These are phyloP conservation scores for Saccharomycopsis olivae DNA, from an alignment of 805 yeast species.

Conservation along the genomic window DNA sequence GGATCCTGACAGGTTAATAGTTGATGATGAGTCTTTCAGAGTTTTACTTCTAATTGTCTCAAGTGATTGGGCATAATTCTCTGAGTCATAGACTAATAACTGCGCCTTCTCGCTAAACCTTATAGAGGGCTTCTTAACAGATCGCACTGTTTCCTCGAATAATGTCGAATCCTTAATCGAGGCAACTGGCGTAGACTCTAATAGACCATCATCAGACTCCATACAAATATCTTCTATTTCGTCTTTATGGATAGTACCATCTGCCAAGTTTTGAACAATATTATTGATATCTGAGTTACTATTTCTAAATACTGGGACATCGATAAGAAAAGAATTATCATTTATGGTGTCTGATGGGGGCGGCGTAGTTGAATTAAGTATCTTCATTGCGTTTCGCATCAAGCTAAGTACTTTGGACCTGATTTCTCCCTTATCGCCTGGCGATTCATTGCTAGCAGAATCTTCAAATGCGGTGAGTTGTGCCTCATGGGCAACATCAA, in stretches of 20 bases:
- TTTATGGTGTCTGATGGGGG: not conserved
- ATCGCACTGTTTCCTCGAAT: not conserved
- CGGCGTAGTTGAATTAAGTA: not conserved
- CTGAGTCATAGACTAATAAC: conserved; percentile 12
- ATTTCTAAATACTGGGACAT: conserved; percentile 16
- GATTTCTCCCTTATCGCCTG: no score
- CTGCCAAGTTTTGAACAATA: conserved; percentile 6
- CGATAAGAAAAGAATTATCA: conserved; percentile 1
- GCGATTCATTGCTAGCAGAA: no score
- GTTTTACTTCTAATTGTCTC: not conserved
- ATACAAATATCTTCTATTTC: not conserved
- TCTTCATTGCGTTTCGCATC: not conserved
- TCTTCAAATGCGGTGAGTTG: no score
- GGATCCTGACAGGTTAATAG: not conserved
- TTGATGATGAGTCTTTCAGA: not conserved
- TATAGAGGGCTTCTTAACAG: conserved; percentile 5
- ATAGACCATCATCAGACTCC: no score
- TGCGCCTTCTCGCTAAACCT: conserved; percentile 13
- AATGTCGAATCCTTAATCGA: conserved; percentile 3
- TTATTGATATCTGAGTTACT: conserved; percentile 2
- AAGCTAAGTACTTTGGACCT: not conserved
- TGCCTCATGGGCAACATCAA: no score
- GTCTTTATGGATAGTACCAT: conserved; percentile 6
- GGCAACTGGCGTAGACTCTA: conserved; percentile 1
- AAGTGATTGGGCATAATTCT: conserved; percentile 2